Conservation (phyloP, 352 stramenopile species). For the Achlya hypogyna region DNA sequence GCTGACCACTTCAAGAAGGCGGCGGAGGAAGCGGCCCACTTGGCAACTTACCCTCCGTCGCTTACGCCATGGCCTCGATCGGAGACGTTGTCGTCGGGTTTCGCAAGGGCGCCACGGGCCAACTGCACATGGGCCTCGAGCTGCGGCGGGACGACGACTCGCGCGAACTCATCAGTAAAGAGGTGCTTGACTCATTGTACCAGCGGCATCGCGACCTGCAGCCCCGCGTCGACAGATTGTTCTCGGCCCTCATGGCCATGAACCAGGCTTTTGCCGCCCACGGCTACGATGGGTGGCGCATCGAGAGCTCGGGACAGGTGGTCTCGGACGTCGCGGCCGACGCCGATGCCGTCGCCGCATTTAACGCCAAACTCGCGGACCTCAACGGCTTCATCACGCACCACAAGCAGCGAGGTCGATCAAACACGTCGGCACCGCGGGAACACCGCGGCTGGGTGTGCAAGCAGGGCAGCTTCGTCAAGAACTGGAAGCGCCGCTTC, state of each 20-base stretch:
- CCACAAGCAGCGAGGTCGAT: not conserved
- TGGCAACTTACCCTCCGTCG: not conserved
- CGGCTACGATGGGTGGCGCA: not conserved
- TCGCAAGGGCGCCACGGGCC: not conserved
- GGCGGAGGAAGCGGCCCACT: not conserved
- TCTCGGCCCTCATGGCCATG: not conserved
- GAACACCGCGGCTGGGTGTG: constrained; percentile 48
- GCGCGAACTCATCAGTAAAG: not conserved
- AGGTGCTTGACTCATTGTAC: not conserved
- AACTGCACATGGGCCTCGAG: not conserved
- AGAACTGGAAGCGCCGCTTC: constrained; percentile 82
- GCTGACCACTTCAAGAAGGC: not conserved
- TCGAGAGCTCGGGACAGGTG: not conserved
- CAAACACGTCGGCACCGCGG: too few species aligned
- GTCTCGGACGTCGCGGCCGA: not conserved
- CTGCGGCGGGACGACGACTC: not conserved
- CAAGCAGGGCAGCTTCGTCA: constrained; percentile 75
- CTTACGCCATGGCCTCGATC: not conserved
- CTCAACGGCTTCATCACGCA: not conserved
- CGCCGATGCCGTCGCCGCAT: not conserved
- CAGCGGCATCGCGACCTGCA: not conserved
- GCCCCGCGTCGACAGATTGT: not conserved
- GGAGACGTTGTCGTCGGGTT: not conserved
- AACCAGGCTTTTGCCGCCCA: not conserved
- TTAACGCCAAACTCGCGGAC: not conserved